phyloP scores from a whole-genome alignment of 73 alveolate species.

The Strombidium stylifer region DNA sequence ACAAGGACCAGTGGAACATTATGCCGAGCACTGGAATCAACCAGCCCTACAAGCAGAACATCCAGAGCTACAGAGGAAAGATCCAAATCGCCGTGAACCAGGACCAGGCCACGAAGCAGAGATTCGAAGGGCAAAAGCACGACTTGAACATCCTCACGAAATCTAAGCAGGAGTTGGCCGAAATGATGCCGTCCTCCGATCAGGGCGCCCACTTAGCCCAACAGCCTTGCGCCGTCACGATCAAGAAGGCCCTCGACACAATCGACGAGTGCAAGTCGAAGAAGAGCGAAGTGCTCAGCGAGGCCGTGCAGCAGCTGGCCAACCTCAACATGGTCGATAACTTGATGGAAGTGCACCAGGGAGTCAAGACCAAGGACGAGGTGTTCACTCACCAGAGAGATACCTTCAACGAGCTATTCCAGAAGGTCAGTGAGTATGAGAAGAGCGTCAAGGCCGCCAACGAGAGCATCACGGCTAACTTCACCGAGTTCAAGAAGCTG shows the following conservation, averaged over 20 bases:
- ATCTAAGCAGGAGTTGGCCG: constrained; percentile 7
- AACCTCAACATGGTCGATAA: constrained; percentile 29
- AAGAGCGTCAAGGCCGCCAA: constrained; percentile 8
- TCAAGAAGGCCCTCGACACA: constrained; percentile 17
- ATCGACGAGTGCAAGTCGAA: neutral
- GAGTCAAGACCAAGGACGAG: constrained; percentile 4
- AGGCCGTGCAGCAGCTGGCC: constrained; percentile 20
- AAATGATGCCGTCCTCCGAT: constrained; percentile 26
- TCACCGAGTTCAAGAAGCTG: constrained; percentile 8
- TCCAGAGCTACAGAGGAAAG: constrained; percentile 8
- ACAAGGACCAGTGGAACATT: constrained; percentile 27
- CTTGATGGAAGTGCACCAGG: constrained; percentile 19
- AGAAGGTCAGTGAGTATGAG: neutral
- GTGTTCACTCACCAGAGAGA: constrained; percentile 8
- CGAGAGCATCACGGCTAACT: neutral
- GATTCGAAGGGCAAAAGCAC: constrained; percentile 8
- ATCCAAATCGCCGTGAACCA: constrained; percentile 16
- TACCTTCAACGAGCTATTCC: constrained; percentile 4
- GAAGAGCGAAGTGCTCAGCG: constrained; percentile 4
- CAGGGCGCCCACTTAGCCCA: constrained; percentile 1
- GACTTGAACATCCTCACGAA: neutral
- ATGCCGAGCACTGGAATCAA: constrained; percentile 39
- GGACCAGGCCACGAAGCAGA: constrained; percentile 7
- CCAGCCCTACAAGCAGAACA: constrained; percentile 24
- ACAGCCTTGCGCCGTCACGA: constrained; percentile 4